Conservation (phyloP, 2,329 filamentous ascomycete species). For the Beauveria sp. region DNA sequence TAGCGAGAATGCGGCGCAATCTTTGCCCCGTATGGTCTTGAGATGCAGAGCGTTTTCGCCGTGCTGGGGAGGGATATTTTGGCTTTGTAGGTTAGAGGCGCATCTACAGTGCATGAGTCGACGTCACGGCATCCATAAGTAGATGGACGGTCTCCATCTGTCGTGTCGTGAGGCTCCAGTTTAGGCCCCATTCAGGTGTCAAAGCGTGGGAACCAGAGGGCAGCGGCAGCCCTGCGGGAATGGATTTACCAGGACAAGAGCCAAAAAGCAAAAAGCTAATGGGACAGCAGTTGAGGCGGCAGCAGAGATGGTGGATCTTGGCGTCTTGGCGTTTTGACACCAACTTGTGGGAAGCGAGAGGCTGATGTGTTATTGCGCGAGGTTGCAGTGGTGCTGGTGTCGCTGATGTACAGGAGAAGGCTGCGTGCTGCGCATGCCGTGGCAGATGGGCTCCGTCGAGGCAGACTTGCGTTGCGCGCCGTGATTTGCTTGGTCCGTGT, state of each 20-base stretch:
- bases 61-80: neutral
- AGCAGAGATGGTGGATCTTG: neutral
- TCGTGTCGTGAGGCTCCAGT: conserved; percentile 10
- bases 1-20: neutral
- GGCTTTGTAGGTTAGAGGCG: neutral
- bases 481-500: neutral
- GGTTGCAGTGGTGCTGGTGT: neutral
- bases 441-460: neutral
- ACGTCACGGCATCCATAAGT: conserved; percentile 8
- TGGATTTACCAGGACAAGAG: neutral
- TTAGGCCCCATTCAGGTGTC: conserved; percentile 7
- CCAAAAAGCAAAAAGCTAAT: neutral
- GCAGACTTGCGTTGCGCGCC: neutral
- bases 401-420: neutral
- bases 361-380: neutral
- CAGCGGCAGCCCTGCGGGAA: neutral
- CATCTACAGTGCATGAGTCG: neutral
- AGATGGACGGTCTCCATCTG: neutral
- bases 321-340: conserved; percentile 6
- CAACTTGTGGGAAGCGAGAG: neutral
- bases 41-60: neutral
- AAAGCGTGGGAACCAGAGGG: conserved; percentile 8
- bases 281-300: neutral
- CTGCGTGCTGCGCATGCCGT: neutral
- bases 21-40: neutral